These are phyloP conservation scores for Apophysomyces elegans DNA, from an alignment of 371 early-diverging fungal genomes.

Conservation along the genomic window DNA sequence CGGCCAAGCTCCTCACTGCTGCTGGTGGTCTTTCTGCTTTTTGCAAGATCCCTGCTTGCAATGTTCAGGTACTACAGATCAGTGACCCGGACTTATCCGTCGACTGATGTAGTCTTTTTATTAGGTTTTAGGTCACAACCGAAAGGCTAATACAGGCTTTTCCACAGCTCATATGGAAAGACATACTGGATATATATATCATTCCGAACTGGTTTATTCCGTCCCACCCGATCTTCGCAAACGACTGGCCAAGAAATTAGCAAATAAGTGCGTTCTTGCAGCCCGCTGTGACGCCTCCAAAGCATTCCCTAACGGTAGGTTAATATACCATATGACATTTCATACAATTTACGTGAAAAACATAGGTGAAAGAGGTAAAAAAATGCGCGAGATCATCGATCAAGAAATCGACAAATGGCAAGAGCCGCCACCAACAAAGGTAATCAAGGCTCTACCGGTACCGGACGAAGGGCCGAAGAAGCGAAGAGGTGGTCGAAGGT, in stretches of 20 bases:
- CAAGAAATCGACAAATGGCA: slow-evolving; percentile 84
- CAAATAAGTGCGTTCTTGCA: slow-evolving; percentile 86
- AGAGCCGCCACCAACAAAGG: slow-evolving; percentile 88
- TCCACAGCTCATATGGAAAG: slow-evolving; percentile 72
- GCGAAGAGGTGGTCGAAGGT: slow-evolving; percentile 86
- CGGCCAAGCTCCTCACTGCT: slow-evolving; percentile 90
- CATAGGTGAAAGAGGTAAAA: slow-evolving; percentile 64
- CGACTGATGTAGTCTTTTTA: slow-evolving; percentile 9
- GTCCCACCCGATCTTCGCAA: slow-evolving; percentile 78
- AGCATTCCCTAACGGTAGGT: slow-evolving; percentile 66
- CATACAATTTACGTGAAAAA: slow-evolving; percentile 10
- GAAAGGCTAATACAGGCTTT: slow-evolving; percentile 76
- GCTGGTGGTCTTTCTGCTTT: slow-evolving; percentile 91
- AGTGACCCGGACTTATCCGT: slow-evolving; percentile 32
- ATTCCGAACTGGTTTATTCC: slow-evolving; percentile 70
- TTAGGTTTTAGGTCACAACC: slow-evolving; percentile 59
- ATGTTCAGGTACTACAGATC: slow-evolving; percentile 63
- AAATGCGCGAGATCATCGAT: slow-evolving; percentile 81
- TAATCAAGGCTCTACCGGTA: slow-evolving; percentile 87
- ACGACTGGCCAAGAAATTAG: slow-evolving; percentile 78
- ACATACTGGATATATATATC: slow-evolving; percentile 84
- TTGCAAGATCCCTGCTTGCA: slow-evolving; percentile 91
- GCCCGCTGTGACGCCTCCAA: slow-evolving; percentile 89
- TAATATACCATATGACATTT: neutral
- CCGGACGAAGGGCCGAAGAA: slow-evolving; percentile 93